Evolutionary conservation across 257 asterid genomes (phyloP).

Genomic region (Eustoma russellianum): DNA sequence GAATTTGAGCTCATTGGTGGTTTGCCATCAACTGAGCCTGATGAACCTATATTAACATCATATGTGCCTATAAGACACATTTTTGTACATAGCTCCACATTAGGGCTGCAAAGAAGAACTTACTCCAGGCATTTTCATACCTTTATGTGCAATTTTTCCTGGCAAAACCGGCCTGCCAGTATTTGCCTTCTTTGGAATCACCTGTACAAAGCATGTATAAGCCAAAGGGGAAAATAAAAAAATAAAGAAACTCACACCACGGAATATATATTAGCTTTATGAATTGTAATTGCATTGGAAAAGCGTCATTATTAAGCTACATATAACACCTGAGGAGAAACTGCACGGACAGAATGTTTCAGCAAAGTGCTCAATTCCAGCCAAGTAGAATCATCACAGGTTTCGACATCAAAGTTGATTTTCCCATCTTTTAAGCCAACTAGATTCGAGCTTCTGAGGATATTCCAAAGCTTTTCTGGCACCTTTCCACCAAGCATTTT

Average conservation of each 20-base stretch:
- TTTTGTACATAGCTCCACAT: conserved; percentile 16
- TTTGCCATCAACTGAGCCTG: conserved; percentile 18
- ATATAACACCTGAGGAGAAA: conserved; percentile 26
- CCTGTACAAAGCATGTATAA: conserved; percentile 27
- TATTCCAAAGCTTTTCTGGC: conserved; percentile 22
- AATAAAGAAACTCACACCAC: no score
- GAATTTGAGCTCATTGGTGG: conserved; percentile 18
- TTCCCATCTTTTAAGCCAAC: conserved; percentile 10
- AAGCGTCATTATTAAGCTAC: not conserved
- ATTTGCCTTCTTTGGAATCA: conserved; percentile 16
- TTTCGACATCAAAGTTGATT: conserved; percentile 15
- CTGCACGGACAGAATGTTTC: conserved; percentile 17
- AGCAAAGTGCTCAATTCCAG: conserved; percentile 38
- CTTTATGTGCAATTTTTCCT: conserved; percentile 25
- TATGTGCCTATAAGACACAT: conserved; percentile 26
- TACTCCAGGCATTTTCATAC: conserved; percentile 23
- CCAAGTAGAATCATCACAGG: conserved; percentile 30
- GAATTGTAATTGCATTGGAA: no score
- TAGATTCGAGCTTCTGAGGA: conserved; percentile 20
- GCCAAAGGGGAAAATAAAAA: not conserved
- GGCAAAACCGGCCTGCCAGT: conserved; percentile 18
- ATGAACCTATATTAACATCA: conserved; percentile 20
- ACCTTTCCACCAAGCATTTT: conserved; percentile 23
- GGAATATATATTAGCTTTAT: no score
- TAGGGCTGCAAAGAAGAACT: conserved; percentile 25